These are phyloP conservation scores for Endogone sp. DNA, from an alignment of 192 early-diverging fungal genomes.

Conservation along the genomic window DNA sequence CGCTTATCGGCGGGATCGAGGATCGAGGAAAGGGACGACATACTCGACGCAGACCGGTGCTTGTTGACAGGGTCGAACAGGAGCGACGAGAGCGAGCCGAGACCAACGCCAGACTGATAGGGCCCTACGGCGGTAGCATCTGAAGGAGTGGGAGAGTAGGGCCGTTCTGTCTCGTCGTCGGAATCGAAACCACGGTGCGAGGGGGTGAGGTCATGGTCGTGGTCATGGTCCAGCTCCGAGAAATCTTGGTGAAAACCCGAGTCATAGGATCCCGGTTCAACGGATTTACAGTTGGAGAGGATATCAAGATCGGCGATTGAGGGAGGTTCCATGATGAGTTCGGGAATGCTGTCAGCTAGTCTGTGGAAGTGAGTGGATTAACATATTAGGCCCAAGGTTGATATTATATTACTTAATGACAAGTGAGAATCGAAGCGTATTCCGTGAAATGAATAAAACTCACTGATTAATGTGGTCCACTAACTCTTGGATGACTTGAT, in stretches of 20 bases:
- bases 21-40: too few species aligned
- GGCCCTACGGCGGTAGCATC: background rate
- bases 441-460: too few species aligned
- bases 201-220: background rate
- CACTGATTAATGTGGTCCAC: background rate
- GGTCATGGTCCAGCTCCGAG: background rate
- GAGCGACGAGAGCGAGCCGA: background rate
- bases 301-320: background rate
- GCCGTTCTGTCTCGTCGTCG: background rate
- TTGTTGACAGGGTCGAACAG: background rate
- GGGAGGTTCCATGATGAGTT: background rate
- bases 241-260: background rate
- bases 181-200: background rate
- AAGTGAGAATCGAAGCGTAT: too few species aligned
- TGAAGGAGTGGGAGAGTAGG: background rate
- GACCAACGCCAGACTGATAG: background rate
- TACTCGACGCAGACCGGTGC: background rate
- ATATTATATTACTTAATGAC: too few species aligned
- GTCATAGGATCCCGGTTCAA: background rate
- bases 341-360: background rate
- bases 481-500: background rate
- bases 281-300: background rate
- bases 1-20: too few species aligned
- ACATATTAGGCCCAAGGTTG: too few species aligned
- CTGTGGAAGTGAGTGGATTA: background rate